phyloP scores from a whole-genome alignment of 768 basidiomycete species.

The Chlorophyllum brunneum region DNA sequence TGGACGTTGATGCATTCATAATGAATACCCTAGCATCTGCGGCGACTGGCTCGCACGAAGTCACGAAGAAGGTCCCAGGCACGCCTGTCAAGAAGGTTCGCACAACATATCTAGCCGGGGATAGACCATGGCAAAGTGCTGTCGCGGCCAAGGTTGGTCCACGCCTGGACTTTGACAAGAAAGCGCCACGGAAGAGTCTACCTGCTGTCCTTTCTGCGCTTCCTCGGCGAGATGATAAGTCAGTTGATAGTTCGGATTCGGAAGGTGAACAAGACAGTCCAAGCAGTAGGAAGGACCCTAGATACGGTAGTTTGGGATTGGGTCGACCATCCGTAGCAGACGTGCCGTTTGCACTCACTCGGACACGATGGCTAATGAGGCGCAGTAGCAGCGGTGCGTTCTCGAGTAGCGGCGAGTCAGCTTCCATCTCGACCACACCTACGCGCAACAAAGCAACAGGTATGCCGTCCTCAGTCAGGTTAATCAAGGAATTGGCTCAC shows the following conservation, averaged over 20 bases:
- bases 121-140: slow-evolving; percentile 80
- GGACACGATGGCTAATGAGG: slow-evolving; percentile 63
- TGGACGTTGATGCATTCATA: slow-evolving; percentile 69
- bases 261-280: slow-evolving; percentile 71
- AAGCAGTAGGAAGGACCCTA: slow-evolving; percentile 40
- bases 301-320: slow-evolving; percentile 63
- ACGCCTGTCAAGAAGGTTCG: slow-evolving; percentile 80
- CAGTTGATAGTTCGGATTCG: slow-evolving; percentile 46
- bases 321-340: slow-evolving; percentile 47
- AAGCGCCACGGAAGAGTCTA: slow-evolving; percentile 64
- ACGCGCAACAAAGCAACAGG: slow-evolving; percentile 53
- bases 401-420: slow-evolving; percentile 68
- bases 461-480: slow-evolving; percentile 21
- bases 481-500: slow-evolving; percentile 3
- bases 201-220: slow-evolving; percentile 64
- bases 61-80: slow-evolving; percentile 64
- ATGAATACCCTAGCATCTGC: slow-evolving; percentile 60
- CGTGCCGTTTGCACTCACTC: slow-evolving; percentile 31
- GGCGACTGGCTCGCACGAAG: slow-evolving; percentile 42
- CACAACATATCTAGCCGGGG: slow-evolving; percentile 50
- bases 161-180: slow-evolving; percentile 43
- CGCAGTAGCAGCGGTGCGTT: slow-evolving; percentile 81
- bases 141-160: slow-evolving; percentile 64
- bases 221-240: slow-evolving; percentile 26
- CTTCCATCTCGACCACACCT: slow-evolving; percentile 56